phyloP scores from a whole-genome alignment of 371 early-diverging fungal genomes.

The Apophysomyces trapeziformis region DNA sequence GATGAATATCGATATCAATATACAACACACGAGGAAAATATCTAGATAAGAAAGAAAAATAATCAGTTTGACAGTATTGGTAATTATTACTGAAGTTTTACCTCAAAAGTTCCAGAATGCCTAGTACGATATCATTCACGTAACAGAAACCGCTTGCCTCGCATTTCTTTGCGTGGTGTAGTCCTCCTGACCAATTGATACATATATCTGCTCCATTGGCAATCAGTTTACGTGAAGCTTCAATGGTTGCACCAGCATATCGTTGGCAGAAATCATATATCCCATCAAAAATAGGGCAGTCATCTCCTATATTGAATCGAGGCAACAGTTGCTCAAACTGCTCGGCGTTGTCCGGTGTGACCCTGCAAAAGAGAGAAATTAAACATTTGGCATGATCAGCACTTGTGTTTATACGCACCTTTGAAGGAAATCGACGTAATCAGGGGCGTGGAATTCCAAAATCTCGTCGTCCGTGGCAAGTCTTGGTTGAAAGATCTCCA shows the following conservation, averaged over 20 bases:
- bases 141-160: conserved; percentile 97
- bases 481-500: conserved; percentile 91
- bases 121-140: conserved; percentile 94
- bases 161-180: conserved; percentile 95
- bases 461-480: conserved; percentile 97
- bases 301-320: conserved; percentile 92
- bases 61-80: neutral
- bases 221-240: conserved; percentile 82
- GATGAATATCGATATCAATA: conserved; percentile 96
- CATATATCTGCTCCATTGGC: conserved; percentile 81
- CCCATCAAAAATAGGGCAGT: conserved; percentile 98
- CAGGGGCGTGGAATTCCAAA: conserved; percentile 93
- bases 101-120: conserved; percentile 86
- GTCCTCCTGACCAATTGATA: conserved; percentile 96
- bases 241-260: conserved; percentile 88
- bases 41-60: conserved; percentile 25
- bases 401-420: conserved; percentile 48
- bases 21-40: conserved; percentile 88
- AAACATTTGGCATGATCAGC: too few species aligned
- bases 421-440: conserved; percentile 98
- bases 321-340: conserved; percentile 68
- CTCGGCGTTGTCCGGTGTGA: conserved; percentile 89
- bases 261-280: conserved; percentile 95
- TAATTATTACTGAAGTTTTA: conserved; percentile 15
- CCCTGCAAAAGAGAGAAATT: conserved; percentile 45